A percentile compares a stretch with the other conserved stretches of the same genome.
Evolutionary conservation across 2,329 filamentous ascomycete genomes (phyloP).

Genomic region (Aurifilum marmelostoma): DNA sequence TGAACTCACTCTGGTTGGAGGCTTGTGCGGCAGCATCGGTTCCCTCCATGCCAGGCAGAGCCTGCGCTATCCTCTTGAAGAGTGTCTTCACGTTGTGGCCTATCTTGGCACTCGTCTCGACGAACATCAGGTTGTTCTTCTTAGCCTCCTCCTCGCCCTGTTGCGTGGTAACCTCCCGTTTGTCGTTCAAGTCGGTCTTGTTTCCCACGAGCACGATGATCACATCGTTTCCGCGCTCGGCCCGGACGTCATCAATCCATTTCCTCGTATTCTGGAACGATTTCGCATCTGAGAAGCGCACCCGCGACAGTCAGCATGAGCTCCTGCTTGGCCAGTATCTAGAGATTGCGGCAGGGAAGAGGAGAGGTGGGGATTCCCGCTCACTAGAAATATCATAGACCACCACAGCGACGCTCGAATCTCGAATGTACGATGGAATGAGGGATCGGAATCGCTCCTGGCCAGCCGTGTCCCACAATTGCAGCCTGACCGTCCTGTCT

Average conservation of each 20-base stretch:
- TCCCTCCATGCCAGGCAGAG: constrained; percentile 95
- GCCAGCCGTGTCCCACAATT: constrained; percentile 97
- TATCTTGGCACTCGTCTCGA: constrained; percentile 97
- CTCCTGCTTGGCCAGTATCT: not conserved
- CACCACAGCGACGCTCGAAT: constrained; percentile 96
- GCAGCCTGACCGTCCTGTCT: constrained; percentile 94
- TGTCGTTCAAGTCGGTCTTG: constrained; percentile 98
- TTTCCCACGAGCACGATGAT: constrained; percentile 98
- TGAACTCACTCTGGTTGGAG: constrained; percentile 72
- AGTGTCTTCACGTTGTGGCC: constrained; percentile 98
- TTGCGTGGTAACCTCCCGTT: constrained; percentile 93
- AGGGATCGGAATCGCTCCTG: constrained; percentile 96
- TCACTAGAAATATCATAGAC: constrained; percentile 96
- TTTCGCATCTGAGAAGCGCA: constrained; percentile 69
- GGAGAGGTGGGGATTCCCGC: constrained; percentile 29
- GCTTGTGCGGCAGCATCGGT: constrained; percentile 76
- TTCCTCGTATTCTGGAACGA: constrained; percentile 98
- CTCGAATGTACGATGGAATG: constrained; percentile 97
- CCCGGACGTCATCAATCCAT: constrained; percentile 98
- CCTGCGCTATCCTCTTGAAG: constrained; percentile 97
- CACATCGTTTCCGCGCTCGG: constrained; percentile 95
- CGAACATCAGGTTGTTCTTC: constrained; percentile 98
- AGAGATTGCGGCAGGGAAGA: constrained; percentile 21
- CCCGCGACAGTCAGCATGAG: constrained; percentile 12
- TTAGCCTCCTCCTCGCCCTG: constrained; percentile 98